Base-by-base conservation (phyloP, 2,329 filamentous ascomycete species). In the Cordyceps farinosa region DNA sequence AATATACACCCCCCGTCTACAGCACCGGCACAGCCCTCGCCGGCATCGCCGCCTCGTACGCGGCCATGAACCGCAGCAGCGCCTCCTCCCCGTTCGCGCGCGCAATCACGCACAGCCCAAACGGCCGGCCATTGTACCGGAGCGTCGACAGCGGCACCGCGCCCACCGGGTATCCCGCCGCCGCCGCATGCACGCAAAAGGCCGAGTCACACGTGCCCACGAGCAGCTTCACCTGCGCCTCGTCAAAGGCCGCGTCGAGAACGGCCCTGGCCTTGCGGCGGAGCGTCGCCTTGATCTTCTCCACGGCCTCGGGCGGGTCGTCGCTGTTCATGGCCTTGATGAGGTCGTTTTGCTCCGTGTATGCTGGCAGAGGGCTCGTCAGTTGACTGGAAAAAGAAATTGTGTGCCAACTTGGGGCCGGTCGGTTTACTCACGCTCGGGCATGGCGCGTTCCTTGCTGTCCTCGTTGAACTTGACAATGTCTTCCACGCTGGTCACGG, bases 391-490 rank as follows among this genome's bases (percentile, higher is more conserved):
- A 50, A 45, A 38, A 27, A 36, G 22, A 15, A 27, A 15, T n/a
- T 8, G 47, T n/a, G 22, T 22, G 22, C 22, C 22, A 53, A 61
- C 9, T 11, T 8, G 34, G 8, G 38, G 27, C 34, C 5, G 17
- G 22, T 22, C 3, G 3, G 53, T 40, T n/a, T 5, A 62, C 66
- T 63, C 30, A 67, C 66, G 66, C 3, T 51, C 47, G 1, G 66
- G 66, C 66, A 67, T 66, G 5, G 66, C 62, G 27, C 59, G 62
- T 11, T 66, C 65, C 22, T 62, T 65, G 32, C 66, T 65, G 15
- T 70, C 62, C 42, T 73, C 67, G 54, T 74, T 74, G 56, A 61
- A 54, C 30, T 63, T 54, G 58, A 65, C 66, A 54, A 67, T 61
- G 36, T 62, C 66, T 22, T 65, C 61, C 3, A 62, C 60, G 27